phyloP scores from a whole-genome alignment of 306 rosid species.

The Castanopsis chinensis region DNA sequence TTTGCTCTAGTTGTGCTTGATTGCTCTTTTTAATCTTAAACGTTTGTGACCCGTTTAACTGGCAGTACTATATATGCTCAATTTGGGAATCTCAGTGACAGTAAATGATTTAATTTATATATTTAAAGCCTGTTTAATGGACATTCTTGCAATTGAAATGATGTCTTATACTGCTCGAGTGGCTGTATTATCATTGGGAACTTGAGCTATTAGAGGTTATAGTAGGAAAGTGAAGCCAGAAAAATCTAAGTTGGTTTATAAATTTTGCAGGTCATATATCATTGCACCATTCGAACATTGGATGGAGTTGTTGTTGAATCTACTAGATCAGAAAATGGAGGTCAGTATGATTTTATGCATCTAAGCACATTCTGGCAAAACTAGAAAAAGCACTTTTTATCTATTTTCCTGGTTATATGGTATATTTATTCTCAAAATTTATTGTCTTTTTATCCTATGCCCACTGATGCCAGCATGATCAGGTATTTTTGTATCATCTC shows the following conservation, averaged over 20 bases:
- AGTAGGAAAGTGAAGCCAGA: not conserved
- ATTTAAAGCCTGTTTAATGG: not conserved
- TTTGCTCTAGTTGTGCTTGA: not conserved
- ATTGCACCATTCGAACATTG: conserved; percentile 71
- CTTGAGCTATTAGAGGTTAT: not conserved
- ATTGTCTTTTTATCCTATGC: not conserved
- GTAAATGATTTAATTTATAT: not conserved
- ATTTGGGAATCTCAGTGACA: not conserved
- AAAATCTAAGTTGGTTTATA: not conserved
- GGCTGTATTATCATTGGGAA: conserved; percentile 17
- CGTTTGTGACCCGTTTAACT: not conserved
- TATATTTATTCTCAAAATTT: not conserved
- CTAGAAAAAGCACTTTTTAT: not conserved
- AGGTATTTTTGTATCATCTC: not conserved
- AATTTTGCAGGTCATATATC: conserved; percentile 71
- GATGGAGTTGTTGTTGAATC: conserved; percentile 92
- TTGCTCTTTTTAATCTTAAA: not conserved
- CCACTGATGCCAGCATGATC: not conserved
- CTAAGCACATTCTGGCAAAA: not conserved
- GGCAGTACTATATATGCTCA: not conserved
- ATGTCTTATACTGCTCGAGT: not conserved
- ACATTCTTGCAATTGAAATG: conserved; percentile 7
- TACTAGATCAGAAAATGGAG: conserved; percentile 69
- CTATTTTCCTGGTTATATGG: not conserved
- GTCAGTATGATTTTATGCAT: conserved; percentile 43